Evolutionary conservation across 306 rosid genomes (phyloP).

Genomic region (Quillaja saponaria): DNA sequence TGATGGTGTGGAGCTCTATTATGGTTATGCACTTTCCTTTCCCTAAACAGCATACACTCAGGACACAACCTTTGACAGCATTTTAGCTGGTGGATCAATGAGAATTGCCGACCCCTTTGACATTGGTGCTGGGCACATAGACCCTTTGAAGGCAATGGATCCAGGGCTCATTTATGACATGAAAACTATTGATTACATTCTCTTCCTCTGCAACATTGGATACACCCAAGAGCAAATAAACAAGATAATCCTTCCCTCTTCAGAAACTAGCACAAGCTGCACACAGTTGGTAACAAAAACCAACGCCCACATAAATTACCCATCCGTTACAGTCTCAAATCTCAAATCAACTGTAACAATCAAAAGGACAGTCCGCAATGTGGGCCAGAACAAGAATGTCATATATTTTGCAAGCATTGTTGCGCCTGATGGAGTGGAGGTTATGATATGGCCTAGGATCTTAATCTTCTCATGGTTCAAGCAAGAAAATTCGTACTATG

Average conservation of each 20-base stretch:
- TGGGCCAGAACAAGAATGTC: too few relatives aligned
- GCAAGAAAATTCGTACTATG: too few relatives aligned
- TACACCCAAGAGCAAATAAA: slow-evolving; percentile 38
- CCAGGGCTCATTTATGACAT: slow-evolving; percentile 55
- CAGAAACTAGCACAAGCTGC: slow-evolving; percentile 25
- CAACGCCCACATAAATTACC: slow-evolving; percentile 40
- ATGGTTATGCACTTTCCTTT: background rate
- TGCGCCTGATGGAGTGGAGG: too few relatives aligned
- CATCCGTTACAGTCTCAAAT: slow-evolving; percentile 46
- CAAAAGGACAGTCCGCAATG: slow-evolving; percentile 40
- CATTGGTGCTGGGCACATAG: slow-evolving; percentile 48
- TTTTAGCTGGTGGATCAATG: slow-evolving; percentile 43
- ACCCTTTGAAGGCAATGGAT: slow-evolving; percentile 49
- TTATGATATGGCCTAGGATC: too few relatives aligned
- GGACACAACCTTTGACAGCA: slow-evolving; percentile 39
- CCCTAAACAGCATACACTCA: slow-evolving; percentile 36
- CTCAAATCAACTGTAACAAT: slow-evolving; percentile 40
- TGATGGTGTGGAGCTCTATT: too few relatives aligned
- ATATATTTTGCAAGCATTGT: too few relatives aligned
- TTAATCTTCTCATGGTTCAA: too few relatives aligned
- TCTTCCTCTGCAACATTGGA: slow-evolving; percentile 52
- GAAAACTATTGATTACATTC: slow-evolving; percentile 41
- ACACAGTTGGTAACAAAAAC: slow-evolving; percentile 6
- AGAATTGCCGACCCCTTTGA: slow-evolving; percentile 50
- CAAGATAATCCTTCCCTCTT: slow-evolving; percentile 19